Evolutionary conservation across 2,329 filamentous ascomycete genomes (phyloP).

Genomic region (Aspergillus awamori): DNA sequence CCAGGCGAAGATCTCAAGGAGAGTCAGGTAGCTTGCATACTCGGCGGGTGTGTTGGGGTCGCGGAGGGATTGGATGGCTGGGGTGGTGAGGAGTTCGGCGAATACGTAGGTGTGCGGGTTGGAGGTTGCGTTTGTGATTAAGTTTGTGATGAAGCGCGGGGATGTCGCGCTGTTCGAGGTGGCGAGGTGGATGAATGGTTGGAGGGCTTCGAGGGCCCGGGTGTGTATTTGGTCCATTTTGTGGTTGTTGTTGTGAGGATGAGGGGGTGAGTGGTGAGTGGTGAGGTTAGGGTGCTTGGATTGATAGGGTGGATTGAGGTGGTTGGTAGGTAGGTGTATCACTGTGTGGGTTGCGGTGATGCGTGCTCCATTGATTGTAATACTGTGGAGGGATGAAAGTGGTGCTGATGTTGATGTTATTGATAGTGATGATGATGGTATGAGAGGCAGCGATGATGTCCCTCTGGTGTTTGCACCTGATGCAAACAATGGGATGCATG

Average conservation of each 20-base stretch:
- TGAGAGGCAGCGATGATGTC: background rate
- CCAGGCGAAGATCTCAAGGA: constrained; percentile 89
- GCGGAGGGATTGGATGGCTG: constrained; percentile 74
- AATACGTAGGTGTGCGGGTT: constrained; percentile 89
- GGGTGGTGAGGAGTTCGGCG: constrained; percentile 82
- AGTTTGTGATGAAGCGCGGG: constrained; percentile 79
- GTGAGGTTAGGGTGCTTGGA: background rate
- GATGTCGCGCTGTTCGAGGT: constrained; percentile 74
- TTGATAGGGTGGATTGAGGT: background rate
- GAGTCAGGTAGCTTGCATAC: constrained; percentile 63
- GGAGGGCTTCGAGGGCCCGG: constrained; percentile 60
- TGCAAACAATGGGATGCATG: constrained; percentile 6
- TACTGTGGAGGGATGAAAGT: background rate
- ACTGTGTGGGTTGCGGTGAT: background rate
- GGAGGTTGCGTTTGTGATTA: constrained; percentile 87
- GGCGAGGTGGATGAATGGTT: constrained; percentile 89
- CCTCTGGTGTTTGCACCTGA: background rate
- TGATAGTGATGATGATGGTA: background rate
- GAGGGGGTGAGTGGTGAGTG: background rate
- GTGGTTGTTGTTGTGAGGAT: background rate
- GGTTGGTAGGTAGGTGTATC: background rate
- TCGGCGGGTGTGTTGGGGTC: constrained; percentile 60
- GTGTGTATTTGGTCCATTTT: constrained; percentile 52
- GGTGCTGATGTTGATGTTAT: background rate
- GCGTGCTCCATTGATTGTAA: background rate